phyloP scores from a whole-genome alignment of 2,329 filamentous ascomycete species.

The Hypocrella siamensis region DNA sequence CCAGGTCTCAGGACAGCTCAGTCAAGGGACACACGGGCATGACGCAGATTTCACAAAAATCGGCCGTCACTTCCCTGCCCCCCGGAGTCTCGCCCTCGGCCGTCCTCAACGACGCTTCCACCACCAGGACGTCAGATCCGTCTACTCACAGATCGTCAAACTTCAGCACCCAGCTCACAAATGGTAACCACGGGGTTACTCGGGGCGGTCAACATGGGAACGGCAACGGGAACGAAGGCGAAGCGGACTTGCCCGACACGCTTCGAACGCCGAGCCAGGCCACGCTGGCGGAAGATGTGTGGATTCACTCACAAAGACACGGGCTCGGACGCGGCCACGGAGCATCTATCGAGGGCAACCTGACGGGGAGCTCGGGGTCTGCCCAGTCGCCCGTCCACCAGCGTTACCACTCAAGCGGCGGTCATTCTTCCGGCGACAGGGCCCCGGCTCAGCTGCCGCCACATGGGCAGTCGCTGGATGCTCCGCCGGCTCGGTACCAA shows the following conservation, averaged over 20 bases:
- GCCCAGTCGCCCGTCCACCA: conserved; percentile 22
- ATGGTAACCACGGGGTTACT: conserved; percentile 41
- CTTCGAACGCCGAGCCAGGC: conserved; percentile 27
- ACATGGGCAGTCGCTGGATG: conserved; percentile 14
- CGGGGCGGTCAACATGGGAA: conserved; percentile 13
- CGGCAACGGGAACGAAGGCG: conserved; percentile 4
- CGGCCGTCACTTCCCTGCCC: conserved; percentile 41
- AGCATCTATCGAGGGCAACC: conserved; percentile 6
- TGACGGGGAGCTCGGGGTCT: conserved; percentile 21
- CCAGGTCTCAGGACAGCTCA: conserved; percentile 20
- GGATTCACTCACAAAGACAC: conserved; percentile 43
- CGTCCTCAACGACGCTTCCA: conserved; percentile 71
- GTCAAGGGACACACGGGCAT: conserved; percentile 26
- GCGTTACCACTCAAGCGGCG: conserved; percentile 11
- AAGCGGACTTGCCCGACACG: conserved; percentile 38
- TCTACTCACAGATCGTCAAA: conserved; percentile 48
- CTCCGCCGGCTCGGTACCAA: conserved; percentile 12
- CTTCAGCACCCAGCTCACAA: conserved; percentile 57
- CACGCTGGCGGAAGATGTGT: conserved; percentile 35
- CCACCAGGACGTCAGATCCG: conserved; percentile 73
- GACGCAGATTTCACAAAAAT: conserved; percentile 49
- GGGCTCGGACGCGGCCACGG: conserved; percentile 26
- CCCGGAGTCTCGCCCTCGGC: conserved; percentile 42
- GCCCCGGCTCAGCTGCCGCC: conserved; percentile 5
- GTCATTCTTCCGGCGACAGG: conserved; percentile 14